phyloP scores from a whole-genome alignment of 2,329 filamentous ascomycete species.

The Alternaria brassicae region DNA sequence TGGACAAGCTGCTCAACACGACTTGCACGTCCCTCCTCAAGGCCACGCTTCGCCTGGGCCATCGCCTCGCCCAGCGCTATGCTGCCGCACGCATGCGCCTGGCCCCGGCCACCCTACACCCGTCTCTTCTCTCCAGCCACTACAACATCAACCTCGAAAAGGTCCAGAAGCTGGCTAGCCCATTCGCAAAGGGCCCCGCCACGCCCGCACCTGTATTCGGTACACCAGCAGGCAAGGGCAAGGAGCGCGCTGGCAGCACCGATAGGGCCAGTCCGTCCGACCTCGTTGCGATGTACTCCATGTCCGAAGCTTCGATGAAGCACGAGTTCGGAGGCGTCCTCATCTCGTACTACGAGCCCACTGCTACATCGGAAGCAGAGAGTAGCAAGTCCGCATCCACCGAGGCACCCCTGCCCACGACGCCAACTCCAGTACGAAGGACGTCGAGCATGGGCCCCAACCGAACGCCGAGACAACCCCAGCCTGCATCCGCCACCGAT shows the following conservation, averaged over 20 bases:
- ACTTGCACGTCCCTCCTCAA: conserved; percentile 81
- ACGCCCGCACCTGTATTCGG: conserved; percentile 59
- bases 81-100: conserved; percentile 85
- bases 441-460: conserved; percentile 61
- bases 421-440: conserved; percentile 78
- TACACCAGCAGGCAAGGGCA: conserved; percentile 71
- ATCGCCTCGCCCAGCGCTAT: conserved; percentile 90
- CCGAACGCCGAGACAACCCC: conserved; percentile 61
- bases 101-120: conserved; percentile 69
- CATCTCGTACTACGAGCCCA: conserved; percentile 74
- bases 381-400: conserved; percentile 24
- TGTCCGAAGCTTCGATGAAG: conserved; percentile 61
- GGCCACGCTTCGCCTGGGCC: conserved; percentile 77
- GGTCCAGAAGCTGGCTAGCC: conserved; percentile 80
- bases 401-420: conserved; percentile 68
- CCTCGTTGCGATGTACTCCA: conserved; percentile 72
- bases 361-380: conserved; percentile 40
- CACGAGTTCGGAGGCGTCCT: conserved; percentile 81
- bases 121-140: conserved; percentile 80
- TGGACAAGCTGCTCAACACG: conserved; percentile 88
- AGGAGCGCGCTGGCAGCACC: conserved; percentile 57
- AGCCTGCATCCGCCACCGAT: conserved; percentile 51
- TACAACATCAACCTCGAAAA: conserved; percentile 77
- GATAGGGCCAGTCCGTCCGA: conserved; percentile 63
- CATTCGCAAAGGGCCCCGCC: conserved; percentile 74